Base-by-base conservation (phyloP, 164 flowering plant species). In the Dillenia turbinata region DNA sequence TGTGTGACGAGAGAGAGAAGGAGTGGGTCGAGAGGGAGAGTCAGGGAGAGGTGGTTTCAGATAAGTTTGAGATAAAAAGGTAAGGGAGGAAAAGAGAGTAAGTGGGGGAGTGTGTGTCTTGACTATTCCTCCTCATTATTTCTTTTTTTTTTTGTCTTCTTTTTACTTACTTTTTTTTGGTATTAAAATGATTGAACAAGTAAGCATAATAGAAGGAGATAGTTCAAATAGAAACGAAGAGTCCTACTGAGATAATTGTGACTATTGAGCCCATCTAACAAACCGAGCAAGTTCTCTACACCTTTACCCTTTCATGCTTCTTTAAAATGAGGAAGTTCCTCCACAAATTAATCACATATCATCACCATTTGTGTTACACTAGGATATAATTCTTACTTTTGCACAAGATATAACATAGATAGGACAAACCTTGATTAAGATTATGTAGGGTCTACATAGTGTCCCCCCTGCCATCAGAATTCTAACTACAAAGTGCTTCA, bases 381-480 rank as follows among this genome's bases (percentile, higher is more conserved):
- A 55, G 13, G 44, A 46, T 2, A 10, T 44, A 6, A 47, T 17
- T 17, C 11, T 45, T 26, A 1, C 7, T 49, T 47, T 5, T 16
- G 14, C 15, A 46, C 10, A 13, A 44, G 14, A 58, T 44, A 60
- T 17, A 52, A 12, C 6, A 8, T 65, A 78, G 79, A 73, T 3
- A 26, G 22, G 52, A 56, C 72, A 57, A 65, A 94, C 97, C 95
- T 87, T 89, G 86, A 58, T 85, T 64, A 52, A 94, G 52, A 69
- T 92, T 94, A 74, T 94, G 97, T 51, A 94, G 66, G 4, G 84
- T 82, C 69, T 91, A 94, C 73, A 76, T 49, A 1, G 84, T 80
- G n/a, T 86, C 89, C 56, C 91, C 96, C 60, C 76, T 83, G 2
- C 99, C 99, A 82, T 86, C 90, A 9, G 97, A 61, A n/a, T n/a